Conservation (phyloP, 1,284 basidiomycete species). For the Trichosporon sp. region DNA sequence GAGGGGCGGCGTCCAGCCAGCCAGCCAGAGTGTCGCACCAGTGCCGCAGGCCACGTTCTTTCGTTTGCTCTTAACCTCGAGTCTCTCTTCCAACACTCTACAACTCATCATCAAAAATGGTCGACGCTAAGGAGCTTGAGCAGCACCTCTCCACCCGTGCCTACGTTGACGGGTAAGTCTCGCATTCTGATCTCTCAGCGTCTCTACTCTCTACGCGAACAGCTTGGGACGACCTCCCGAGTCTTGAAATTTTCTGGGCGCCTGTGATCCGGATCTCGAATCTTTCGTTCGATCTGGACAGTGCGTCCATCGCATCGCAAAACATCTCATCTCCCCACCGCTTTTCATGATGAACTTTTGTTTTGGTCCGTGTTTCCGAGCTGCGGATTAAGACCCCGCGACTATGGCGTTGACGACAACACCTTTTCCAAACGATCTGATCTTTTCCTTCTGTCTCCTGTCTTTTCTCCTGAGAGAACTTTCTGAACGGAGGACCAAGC, state of each 20-base stretch:
- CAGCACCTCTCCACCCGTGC: constrained; percentile 62
- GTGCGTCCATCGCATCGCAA: neutral
- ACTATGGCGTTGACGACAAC: constrained; percentile 51
- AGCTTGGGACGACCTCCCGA: neutral
- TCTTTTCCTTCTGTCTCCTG: constrained; percentile 20
- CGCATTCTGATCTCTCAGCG: neutral
- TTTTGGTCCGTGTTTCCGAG: constrained; percentile 99
- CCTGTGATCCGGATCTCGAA: neutral
- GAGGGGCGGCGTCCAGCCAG: neutral
- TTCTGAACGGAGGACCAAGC: neutral
- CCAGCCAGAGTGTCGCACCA: neutral
- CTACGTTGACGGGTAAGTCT: constrained; percentile 42
- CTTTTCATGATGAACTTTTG: constrained; percentile 61
- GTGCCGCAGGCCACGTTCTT: neutral
- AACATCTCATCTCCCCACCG: constrained; percentile 2
- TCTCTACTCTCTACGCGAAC: neutral
- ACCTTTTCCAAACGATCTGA: constrained; percentile 78
- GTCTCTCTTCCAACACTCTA: constrained; percentile 9
- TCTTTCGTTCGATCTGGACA: neutral
- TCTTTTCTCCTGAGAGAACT: constrained; percentile 17
- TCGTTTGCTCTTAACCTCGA: constrained; percentile 5
- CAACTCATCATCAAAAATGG: constrained; percentile 55
- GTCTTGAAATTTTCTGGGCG: neutral
- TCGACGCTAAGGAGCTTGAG: constrained; percentile 70
- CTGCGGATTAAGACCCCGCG: constrained; percentile 92